Percentiles rank a stretch among this genome's conserved stretches.
phyloP scores from a whole-genome alignment of 768 basidiomycete species.

The Imleria badia region DNA sequence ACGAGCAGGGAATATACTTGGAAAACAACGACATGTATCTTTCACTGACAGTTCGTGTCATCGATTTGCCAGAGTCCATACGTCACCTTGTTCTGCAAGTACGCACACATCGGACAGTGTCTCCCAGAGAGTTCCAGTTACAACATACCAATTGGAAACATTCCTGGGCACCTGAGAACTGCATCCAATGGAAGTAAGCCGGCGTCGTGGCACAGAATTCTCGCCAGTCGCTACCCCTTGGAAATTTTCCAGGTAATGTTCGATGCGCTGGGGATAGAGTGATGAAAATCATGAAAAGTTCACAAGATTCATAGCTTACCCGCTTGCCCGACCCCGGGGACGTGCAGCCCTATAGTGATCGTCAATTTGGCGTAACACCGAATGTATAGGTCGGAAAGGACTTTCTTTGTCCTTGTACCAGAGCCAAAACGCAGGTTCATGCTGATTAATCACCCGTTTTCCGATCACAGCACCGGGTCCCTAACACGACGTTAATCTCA shows the following conservation, averaged over 20 bases:
- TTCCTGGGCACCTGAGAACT: constrained; percentile 23
- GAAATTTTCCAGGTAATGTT: constrained; percentile 32
- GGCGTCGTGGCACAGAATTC: constrained; percentile 36
- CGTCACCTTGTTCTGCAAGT: too few species aligned
- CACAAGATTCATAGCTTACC: constrained; percentile 8
- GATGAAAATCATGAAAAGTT: background rate
- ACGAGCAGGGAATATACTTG: too few species aligned
- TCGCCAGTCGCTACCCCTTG: constrained; percentile 27
- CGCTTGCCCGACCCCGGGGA: constrained; percentile 25
- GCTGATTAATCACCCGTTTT: constrained; percentile 24
- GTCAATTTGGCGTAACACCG: background rate
- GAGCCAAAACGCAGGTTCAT: constrained; percentile 31
- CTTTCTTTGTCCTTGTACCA: constrained; percentile 32
- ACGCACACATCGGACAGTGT: too few species aligned
- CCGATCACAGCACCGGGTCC: constrained; percentile 23
- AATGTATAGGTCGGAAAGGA: background rate
- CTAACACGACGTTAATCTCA: constrained; percentile 6
- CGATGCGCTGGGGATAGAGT: constrained; percentile 20
- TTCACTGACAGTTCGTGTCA: too few species aligned
- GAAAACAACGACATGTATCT: too few species aligned
- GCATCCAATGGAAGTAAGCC: constrained; percentile 22
- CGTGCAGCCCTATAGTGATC: constrained; percentile 20
- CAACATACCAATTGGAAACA: constrained; percentile 13
- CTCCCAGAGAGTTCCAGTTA: too few species aligned
- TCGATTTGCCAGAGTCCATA: too few species aligned